Base-by-base conservation (phyloP, 2,329 filamentous ascomycete species). In the Sarocladium oryzae region DNA sequence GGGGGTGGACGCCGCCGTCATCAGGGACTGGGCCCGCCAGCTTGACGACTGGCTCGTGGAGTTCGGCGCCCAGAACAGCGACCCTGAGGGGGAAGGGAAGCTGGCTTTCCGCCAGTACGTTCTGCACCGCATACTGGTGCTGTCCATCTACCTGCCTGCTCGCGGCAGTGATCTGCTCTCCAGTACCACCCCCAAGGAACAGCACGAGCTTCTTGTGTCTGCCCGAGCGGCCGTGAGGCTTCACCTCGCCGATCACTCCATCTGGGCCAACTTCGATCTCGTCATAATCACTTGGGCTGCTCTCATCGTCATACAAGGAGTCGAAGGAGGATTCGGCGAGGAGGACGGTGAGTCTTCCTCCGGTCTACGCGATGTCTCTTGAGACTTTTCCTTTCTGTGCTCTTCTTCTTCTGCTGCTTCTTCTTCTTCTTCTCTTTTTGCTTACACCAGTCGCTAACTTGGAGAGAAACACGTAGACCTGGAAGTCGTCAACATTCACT, bases 221-320 rank as follows among this genome's bases (percentile, higher is more conserved):
- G 69, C 70, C 2, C 59, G 69, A 13, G 67, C 69, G 1, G 66
- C 70, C 0, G 56, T 73, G 16, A 67, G 65, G 52, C 56, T 72
- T 2, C 69, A 71, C 38, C 61, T 66, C 3, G 60, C 66, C n/a
- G 70, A 72, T 49, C 58, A 64, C 20, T 63, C 66, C 1, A 72
- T 72, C 51, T 72, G 69, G 70, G 64, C 68, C 3, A 72, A 72
- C 40, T 73, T 67, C 64, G 70, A 72, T 37, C 57, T 72, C 1
- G 64, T 71, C 18, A 68, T 73, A 56, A 73, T 73, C 49, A 71
- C 69, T 0, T 72, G 69, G 69, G 69, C 70, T 5, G 69, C 69
- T 2, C 56, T 72, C 8, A 68, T 72, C n/a, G 68, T 72, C 1
- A 56, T 73, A 1, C 69, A 72, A 53, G 70, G 64, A 2, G 60